These are phyloP conservation scores for Gillenia trifoliata DNA, from an alignment of 306 rosid species.

Conservation along the genomic window DNA sequence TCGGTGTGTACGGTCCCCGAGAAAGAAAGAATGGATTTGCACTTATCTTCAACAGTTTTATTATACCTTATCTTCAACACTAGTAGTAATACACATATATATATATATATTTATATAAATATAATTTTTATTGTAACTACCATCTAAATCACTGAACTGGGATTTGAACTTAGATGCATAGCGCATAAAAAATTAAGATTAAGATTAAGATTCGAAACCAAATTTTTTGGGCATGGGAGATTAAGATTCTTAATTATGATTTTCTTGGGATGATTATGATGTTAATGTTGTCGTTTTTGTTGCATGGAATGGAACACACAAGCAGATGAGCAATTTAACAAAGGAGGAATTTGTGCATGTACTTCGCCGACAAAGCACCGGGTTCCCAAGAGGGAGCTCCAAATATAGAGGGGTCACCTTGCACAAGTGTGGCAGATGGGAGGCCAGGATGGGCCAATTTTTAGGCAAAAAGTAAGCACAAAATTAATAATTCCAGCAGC, in stretches of 20 bases:
- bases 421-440: constrained; percentile 99
- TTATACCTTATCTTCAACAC: constrained; percentile 21
- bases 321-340: constrained; percentile 80
- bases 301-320: constrained; percentile 5
- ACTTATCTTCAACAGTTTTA: constrained; percentile 28
- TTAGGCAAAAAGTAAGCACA: constrained; percentile 83
- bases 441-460: constrained; percentile 98
- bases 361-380: constrained; percentile 98
- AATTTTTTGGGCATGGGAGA: not conserved
- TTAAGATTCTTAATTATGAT: not conserved
- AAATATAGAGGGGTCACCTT: constrained; percentile 97
- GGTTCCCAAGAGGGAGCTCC: constrained; percentile 99
- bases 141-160: too few relatives aligned
- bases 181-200: too few relatives aligned
- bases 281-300: not conserved
- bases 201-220: too few relatives aligned
- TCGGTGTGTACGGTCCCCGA: not conserved
- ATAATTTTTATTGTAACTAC: too few relatives aligned
- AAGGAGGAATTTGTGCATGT: constrained; percentile 99
- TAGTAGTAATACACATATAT: not conserved
- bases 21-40: not conserved
- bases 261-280: not conserved
- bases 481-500: not conserved
- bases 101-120: not conserved
- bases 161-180: too few relatives aligned